Evolutionary conservation across 2,329 filamentous ascomycete species (phyloP).

Genomic region (Cladosporium colombiae): DNA sequence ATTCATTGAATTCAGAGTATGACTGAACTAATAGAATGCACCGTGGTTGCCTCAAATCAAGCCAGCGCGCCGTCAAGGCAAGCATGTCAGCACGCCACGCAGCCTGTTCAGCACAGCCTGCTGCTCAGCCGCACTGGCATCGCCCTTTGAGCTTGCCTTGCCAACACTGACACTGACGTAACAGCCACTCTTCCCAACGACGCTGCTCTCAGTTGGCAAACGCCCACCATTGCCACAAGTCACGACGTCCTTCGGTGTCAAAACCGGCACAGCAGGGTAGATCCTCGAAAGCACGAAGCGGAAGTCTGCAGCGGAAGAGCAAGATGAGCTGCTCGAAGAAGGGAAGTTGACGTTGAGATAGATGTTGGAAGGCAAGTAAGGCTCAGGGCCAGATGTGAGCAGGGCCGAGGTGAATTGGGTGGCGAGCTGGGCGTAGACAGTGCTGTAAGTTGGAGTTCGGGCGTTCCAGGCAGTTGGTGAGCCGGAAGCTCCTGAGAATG

Average conservation of each 20-base stretch:
- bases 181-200: constrained; percentile 56
- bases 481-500: constrained; percentile 61
- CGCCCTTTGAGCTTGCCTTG: constrained; percentile 61
- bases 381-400: constrained; percentile 57
- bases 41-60: no score
- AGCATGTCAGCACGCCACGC: constrained; percentile 49
- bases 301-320: constrained; percentile 57
- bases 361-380: constrained; percentile 62
- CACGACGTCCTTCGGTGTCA: constrained; percentile 52
- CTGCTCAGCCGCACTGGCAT: constrained; percentile 56
- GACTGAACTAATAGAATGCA: no score
- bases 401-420: constrained; percentile 55
- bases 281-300: constrained; percentile 66
- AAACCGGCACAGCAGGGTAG: constrained; percentile 44
- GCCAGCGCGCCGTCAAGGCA: constrained; percentile 33
- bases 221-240: constrained; percentile 55
- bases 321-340: constrained; percentile 48
- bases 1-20: no score
- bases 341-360: constrained; percentile 73
- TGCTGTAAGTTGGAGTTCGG: constrained; percentile 52
- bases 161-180: constrained; percentile 65
- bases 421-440: constrained; percentile 65
- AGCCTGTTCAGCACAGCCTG: constrained; percentile 55
- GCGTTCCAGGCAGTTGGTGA: constrained; percentile 57
- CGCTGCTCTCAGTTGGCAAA: constrained; percentile 60